A percentile compares a stretch with the other conserved stretches of the same genome.
Evolutionary conservation across 306 rosid species (phyloP).

Genomic region (Luffa aegyptiaca): DNA sequence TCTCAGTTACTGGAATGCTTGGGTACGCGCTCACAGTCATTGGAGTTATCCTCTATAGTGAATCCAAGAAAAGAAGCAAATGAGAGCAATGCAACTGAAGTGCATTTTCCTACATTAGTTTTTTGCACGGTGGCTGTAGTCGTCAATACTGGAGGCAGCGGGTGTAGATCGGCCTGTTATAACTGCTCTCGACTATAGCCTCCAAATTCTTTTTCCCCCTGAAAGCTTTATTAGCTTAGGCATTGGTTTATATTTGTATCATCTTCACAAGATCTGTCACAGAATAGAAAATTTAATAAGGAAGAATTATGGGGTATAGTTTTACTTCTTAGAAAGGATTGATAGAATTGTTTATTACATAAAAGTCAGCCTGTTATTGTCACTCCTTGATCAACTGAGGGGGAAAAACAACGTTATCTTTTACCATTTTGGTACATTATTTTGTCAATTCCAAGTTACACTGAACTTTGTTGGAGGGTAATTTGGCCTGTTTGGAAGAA

Average conservation of each 20-base stretch:
- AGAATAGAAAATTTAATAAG: constrained; percentile 52
- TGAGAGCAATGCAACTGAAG: constrained; percentile 28
- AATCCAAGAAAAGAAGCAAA: constrained; percentile 98
- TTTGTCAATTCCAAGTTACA: neutral
- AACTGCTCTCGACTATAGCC: neutral
- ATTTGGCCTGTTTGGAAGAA: neutral
- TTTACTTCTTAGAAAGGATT: constrained; percentile 22
- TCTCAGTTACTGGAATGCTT: constrained; percentile 95
- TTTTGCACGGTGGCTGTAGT: neutral
- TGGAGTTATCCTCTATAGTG: constrained; percentile 92
- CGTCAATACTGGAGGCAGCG: neutral
- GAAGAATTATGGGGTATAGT: constrained; percentile 33
- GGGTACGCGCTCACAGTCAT: constrained; percentile 85
- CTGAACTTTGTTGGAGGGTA: neutral
- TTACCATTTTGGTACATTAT: constrained; percentile 3
- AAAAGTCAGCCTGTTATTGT: neutral
- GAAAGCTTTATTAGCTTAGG: constrained; percentile 28
- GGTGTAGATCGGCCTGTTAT: constrained; percentile 17
- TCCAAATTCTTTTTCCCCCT: constrained; percentile 16
- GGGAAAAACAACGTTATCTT: neutral
- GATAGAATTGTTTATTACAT: constrained; percentile 2
- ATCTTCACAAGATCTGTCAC: constrained; percentile 47
- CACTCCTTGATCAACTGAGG: constrained; percentile 6
- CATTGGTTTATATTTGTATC: constrained; percentile 45
- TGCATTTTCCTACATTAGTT: constrained; percentile 25